Conservation (phyloP, 1,139 yeast species). For the Hanseniaspora sp. region DNA sequence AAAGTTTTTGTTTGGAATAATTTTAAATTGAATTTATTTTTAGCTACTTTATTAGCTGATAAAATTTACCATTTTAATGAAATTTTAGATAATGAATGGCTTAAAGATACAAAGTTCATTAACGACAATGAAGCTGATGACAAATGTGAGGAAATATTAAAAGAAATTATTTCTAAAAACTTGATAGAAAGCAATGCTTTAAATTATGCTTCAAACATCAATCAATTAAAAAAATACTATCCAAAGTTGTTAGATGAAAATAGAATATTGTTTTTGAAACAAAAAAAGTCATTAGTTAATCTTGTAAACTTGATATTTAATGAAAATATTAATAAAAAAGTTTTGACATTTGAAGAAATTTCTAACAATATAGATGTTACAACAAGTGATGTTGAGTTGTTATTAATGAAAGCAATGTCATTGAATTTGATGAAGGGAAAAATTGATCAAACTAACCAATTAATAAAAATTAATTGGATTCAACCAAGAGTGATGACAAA, state of each 20-base stretch:
- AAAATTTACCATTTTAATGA: slow-evolving; percentile 93
- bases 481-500: slow-evolving; percentile 35
- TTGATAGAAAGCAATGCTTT: slow-evolving; percentile 25
- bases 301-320: slow-evolving; percentile 77
- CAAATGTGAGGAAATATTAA: slow-evolving; percentile 34
- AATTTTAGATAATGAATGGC: slow-evolving; percentile 60
- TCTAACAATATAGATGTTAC: slow-evolving; percentile 61
- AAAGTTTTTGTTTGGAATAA: slow-evolving; percentile 36
- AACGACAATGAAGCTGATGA: slow-evolving; percentile 36
- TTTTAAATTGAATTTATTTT: slow-evolving; percentile 69
- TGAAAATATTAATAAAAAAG: slow-evolving; percentile 50
- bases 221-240: slow-evolving; percentile 30
- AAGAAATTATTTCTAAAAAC: slow-evolving; percentile 33
- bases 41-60: slow-evolving; percentile 85
- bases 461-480: slow-evolving; percentile 12
- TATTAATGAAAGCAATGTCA: slow-evolving; percentile 84
- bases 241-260: slow-evolving; percentile 48
- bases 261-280: slow-evolving; percentile 58
- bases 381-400: slow-evolving; percentile 62
- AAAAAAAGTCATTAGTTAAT: slow-evolving; percentile 86
- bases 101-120: slow-evolving; percentile 33
- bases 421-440: slow-evolving; percentile 72
- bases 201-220: slow-evolving; percentile 27
- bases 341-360: slow-evolving; percentile 61
- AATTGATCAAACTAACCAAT: slow-evolving; percentile 72